Base-by-base conservation (phyloP, 768 basidiomycete species). In the Hericium coralloides region DNA sequence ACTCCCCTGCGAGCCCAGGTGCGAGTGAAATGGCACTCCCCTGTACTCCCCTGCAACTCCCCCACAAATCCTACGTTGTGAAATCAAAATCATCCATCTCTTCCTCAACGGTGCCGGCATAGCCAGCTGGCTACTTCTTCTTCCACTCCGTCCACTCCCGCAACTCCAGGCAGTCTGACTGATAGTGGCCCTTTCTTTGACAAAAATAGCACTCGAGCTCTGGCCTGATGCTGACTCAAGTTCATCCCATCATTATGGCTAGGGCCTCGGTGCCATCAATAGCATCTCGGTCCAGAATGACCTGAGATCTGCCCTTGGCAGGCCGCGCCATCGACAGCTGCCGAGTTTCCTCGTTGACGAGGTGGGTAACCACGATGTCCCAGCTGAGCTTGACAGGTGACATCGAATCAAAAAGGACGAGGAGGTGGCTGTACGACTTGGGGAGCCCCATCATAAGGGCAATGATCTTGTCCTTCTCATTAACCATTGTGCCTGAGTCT, bases 311-410 rank as follows among this genome's bases (percentile, higher is more conserved):
- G 38, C 15, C 8, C 8, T 15, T 39, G 38, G 9, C 38, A 15
- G 38, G 8, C 38, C 38, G 15, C 9, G 9, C 15, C 9, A 39
- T 15, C 38, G 38, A 39, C 38, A 22, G 8, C 22, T 63, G 65
- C 38, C 59, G 65, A 9, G 55, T 59, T 56, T 73, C 69, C 47
- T 72, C 67, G 49, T 73, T 71, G n/a, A 73, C 58, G 8, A 73
- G 51, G 10, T 66, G 62, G 4, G 62, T 52, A 22, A 71, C 62
- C 48, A 71, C 68, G 49, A 63, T 51, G 2, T 69, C 55, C 43
- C 72, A 53, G 0, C 65, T 67, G 36, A 71, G 64, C 17, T 58
- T 18, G 10, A 64, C 56, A 12, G 68, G 50, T 12, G 63, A 58
- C 14, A 63, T 66, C 1, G 65, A 39, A 48, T 73, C 69, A 58